Evolutionary conservation across 176 grass and related monocot species (phyloP).

Genomic region (Aegilops bicornis): DNA sequence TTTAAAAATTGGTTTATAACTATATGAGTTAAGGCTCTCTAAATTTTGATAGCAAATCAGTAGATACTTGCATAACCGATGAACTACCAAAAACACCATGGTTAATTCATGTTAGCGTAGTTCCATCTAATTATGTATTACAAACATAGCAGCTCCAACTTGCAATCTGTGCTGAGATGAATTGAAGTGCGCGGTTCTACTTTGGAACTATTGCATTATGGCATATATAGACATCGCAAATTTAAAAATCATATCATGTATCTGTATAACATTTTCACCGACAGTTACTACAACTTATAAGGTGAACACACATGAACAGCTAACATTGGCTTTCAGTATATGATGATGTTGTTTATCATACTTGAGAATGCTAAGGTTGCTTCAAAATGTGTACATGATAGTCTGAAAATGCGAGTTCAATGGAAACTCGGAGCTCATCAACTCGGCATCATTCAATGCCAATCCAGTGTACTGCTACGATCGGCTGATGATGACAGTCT

Average conservation of each 20-base stretch:
- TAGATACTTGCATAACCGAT: neutral
- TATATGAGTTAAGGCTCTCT: neutral
- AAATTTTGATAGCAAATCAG: neutral
- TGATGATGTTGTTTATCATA: neutral
- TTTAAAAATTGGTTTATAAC: neutral
- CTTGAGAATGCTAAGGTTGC: neutral
- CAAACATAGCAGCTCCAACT: too few relatives aligned
- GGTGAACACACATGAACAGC: neutral
- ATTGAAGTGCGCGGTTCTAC: too few relatives aligned
- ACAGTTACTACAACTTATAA: neutral
- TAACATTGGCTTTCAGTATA: neutral
- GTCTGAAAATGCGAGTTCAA: neutral
- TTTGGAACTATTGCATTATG: neutral
- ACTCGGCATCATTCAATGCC: neutral
- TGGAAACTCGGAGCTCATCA: conserved; percentile 16
- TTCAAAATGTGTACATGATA: neutral
- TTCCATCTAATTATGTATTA: neutral
- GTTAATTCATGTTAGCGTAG: neutral
- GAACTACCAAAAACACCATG: neutral
- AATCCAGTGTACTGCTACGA: neutral
- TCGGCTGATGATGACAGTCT: neutral
- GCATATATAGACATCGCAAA: neutral
- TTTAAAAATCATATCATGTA: neutral
- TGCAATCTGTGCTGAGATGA: neutral
- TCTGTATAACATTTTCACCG: neutral